Evolutionary conservation across 2,329 filamentous ascomycete genomes (phyloP).

Genomic region (Ophiocordyceps camponoti-floridani): DNA sequence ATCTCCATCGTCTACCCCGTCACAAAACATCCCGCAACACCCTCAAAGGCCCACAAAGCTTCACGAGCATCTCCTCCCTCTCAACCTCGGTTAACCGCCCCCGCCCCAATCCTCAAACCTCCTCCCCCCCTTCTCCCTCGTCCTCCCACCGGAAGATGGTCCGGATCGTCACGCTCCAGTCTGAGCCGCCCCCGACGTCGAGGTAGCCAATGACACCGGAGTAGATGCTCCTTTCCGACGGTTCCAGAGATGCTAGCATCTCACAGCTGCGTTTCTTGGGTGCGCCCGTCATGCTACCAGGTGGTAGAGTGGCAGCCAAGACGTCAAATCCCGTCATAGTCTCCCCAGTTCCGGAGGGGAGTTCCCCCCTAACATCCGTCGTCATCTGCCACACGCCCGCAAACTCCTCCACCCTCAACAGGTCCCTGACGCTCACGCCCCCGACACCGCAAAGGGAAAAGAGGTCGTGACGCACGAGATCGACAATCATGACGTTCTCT

Average conservation of each 20-base stretch:
- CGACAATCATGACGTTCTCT: constrained; percentile 96
- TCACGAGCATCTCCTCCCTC: constrained; percentile 79
- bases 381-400: constrained; percentile 84
- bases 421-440: constrained; percentile 53
- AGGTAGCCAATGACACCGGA: constrained; percentile 82
- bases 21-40: constrained; percentile 23
- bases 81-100: constrained; percentile 74
- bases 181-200: constrained; percentile 66
- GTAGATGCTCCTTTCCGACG: constrained; percentile 53
- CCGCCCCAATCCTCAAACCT: constrained; percentile 66
- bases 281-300: constrained; percentile 91
- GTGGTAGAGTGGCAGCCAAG: constrained; percentile 60
- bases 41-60: constrained; percentile 41
- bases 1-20: not conserved
- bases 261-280: constrained; percentile 88
- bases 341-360: no score
- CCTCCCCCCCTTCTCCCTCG: constrained; percentile 33
- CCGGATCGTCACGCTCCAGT: constrained; percentile 84
- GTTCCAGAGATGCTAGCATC: constrained; percentile 54
- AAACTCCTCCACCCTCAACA: constrained; percentile 82
- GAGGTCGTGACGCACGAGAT: constrained; percentile 85
- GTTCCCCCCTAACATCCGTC: constrained; percentile 60
- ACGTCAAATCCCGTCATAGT: constrained; percentile 64
- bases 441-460: constrained; percentile 66
- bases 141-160: constrained; percentile 60